Base-by-base conservation (phyloP, 345 rosid species). In the Hevea brasiliensis region DNA sequence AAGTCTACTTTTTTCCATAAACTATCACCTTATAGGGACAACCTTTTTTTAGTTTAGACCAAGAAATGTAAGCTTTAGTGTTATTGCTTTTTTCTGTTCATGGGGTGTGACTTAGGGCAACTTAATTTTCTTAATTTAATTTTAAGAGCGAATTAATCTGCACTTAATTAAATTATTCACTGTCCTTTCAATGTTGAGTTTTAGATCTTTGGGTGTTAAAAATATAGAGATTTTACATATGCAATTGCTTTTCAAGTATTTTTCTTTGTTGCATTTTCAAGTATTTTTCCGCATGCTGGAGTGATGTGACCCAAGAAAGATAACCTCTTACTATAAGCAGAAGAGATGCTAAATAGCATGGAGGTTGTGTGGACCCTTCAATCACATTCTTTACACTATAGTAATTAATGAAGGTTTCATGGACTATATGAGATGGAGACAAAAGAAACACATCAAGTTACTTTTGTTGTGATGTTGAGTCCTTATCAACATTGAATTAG, bases 321-420 rank as follows among this genome's bases (percentile, higher is more conserved):
- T 29, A 20, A 55, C 42, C 72, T 37, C 45, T 55, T 32, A 29
- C 4, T 44, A 32, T 32, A 29, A 24, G 53, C 35, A 23, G 12
- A 37, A 51, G 44, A 55, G 6, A 4, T 17, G 20, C 24, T 27
- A 10, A 42, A 9, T 53, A 18, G 69, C 26, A 65, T 65, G 45
- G 73, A 66, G 21, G 45, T 2, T 32, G 4, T 32, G 35, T 58
- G 75, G 80, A 68, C 75, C 79, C 64, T 48, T 17, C 59, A 6
- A 64, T 35, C 69, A 64, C 50, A 71, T 67, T 53, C 26, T 45
- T 72, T 40, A 29, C 17, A 2, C 0, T 64, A 37, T 72, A 57
- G 45, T 13, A 42, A n/a, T 65, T 41, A 37, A n/a, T n/a, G n/a
- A n/a, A 44, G 29, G 23, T 37, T 53, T 54, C 21, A 7, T 47